phyloP scores from a whole-genome alignment of 2,329 filamentous ascomycete species.

The Orbilia blumenaviensis region DNA sequence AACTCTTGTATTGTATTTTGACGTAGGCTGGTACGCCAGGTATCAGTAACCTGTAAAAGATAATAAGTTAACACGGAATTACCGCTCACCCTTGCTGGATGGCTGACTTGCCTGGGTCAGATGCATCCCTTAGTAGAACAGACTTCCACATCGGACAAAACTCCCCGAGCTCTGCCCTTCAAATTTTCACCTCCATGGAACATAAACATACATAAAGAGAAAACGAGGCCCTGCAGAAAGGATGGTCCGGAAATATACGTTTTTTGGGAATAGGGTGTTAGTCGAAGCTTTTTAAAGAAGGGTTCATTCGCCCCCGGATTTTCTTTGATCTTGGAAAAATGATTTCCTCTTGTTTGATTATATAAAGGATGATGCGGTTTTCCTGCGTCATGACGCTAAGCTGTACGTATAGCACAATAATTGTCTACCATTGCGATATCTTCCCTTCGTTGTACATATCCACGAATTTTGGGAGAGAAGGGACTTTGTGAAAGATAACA shows the following conservation, averaged over 20 bases:
- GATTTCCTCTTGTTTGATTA: background rate
- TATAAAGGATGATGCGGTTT: conserved; percentile 15
- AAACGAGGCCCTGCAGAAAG: background rate
- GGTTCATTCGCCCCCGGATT: conserved; percentile 7
- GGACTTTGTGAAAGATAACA: background rate
- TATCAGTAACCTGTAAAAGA: background rate
- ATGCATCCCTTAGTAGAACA: conserved; percentile 13
- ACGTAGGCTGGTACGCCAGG: background rate
- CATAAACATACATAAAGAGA: background rate
- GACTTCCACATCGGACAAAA: conserved; percentile 36
- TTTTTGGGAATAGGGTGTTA: conserved; percentile 12
- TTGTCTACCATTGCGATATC: conserved; percentile 41
- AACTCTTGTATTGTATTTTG: background rate
- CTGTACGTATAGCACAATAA: conserved; percentile 38
- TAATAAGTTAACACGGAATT: conserved; percentile 14
- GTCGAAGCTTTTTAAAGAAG: conserved; percentile 13
- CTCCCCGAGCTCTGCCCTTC: conserved; percentile 38
- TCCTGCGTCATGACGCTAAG: conserved; percentile 42
- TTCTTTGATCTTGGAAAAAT: background rate
- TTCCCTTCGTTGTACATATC: conserved; percentile 19
- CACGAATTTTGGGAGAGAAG: conserved; percentile 5
- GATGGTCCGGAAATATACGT: background rate
- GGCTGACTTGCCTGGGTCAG: background rate
- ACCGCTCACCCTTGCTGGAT: conserved; percentile 22
- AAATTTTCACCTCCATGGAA: conserved; percentile 4